Evolutionary conservation across 2,329 filamentous ascomycete species (phyloP).

Genomic region (Sphaerulina musiva): DNA sequence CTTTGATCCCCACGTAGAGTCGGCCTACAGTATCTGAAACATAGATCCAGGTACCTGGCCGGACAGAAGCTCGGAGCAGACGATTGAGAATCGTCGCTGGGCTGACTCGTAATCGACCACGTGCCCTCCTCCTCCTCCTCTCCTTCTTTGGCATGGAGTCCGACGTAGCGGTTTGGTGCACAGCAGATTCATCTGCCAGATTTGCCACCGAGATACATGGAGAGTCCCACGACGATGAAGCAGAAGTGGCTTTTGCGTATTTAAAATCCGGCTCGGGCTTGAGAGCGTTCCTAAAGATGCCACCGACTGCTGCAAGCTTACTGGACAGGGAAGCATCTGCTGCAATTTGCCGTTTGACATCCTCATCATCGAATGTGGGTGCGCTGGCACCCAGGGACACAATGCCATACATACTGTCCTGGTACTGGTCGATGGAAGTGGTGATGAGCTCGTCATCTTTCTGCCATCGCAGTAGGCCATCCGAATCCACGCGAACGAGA

Average conservation of each 20-base stretch:
- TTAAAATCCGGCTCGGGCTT: constrained; percentile 4
- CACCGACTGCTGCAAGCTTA: constrained; percentile 17
- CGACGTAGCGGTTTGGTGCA: constrained; percentile 25
- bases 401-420: constrained; percentile 65
- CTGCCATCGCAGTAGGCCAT: constrained; percentile 74
- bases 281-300: constrained; percentile 13
- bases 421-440: constrained; percentile 64
- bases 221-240: constrained; percentile 10
- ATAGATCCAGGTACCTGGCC: constrained; percentile 89
- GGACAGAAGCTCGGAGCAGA: constrained; percentile 67
- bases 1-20: constrained; percentile 83
- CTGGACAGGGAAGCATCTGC: constrained; percentile 11
- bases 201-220: constrained; percentile 41
- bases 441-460: constrained; percentile 73
- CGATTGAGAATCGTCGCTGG: constrained; percentile 70
- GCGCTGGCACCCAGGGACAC: constrained; percentile 39
- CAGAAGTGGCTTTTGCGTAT: constrained; percentile 4
- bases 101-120: constrained; percentile 58
- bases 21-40: constrained; percentile 77
- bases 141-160: constrained; percentile 41
- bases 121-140: constrained; percentile 5
- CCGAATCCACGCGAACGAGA: constrained; percentile 64
- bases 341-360: constrained; percentile 8
- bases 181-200: background rate
- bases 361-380: constrained; percentile 32